Evolutionary conservation across 1,284 basidiomycete species (phyloP), one percentile per base, ranked within the genome.

Genomic region (Singerocomus inundabilis): DNA sequence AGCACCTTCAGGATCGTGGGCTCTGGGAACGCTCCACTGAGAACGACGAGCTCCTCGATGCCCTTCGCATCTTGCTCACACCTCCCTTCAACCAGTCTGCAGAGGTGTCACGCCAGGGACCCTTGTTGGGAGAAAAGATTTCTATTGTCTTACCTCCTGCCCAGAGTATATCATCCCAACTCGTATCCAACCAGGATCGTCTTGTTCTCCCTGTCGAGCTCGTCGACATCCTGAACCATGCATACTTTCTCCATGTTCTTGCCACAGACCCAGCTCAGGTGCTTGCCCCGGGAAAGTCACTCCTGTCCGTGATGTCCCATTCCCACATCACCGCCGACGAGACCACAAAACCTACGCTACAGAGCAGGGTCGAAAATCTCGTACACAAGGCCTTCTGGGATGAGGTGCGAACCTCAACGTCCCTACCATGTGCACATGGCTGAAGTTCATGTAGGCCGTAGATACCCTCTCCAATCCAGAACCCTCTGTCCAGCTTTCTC

Each of bases 351-450:
- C 61, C 71, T 6, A 63, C 63, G 12, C 55, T 85, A 4, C 72
- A 77, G 21, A 70, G 73, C 31, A 74, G 72, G 52, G 81, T 89
- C 6, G 76, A 77, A 51, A 71, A 77, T 47, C 70, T 78, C 6
- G 76, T 79, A 13, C 80, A 83, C 60, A 70, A 68, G 39, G 84
- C 82, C 6, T 89, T 88, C 60, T 89, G 86, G 86, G 80, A 82
- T 36, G 78, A 85, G 73, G 85, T 85, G 59, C 54, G 69, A 51
- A 51, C 49, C 37, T 49, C 54, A n/a, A 21, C 46, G 32, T 36
- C 49, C 41, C 49, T 40, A 37, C 26, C 26, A 39, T 38, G 15
- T 21, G 35, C 31, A 36, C 31, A 41, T 24, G 43, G 30, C 57
- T 70, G 53, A 70, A 50, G 44, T 54, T 52, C 42, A 32, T 46